Evolutionary conservation across 495 filamentous ascomycete species (phyloP).

Genomic region (Podospora comata): DNA sequence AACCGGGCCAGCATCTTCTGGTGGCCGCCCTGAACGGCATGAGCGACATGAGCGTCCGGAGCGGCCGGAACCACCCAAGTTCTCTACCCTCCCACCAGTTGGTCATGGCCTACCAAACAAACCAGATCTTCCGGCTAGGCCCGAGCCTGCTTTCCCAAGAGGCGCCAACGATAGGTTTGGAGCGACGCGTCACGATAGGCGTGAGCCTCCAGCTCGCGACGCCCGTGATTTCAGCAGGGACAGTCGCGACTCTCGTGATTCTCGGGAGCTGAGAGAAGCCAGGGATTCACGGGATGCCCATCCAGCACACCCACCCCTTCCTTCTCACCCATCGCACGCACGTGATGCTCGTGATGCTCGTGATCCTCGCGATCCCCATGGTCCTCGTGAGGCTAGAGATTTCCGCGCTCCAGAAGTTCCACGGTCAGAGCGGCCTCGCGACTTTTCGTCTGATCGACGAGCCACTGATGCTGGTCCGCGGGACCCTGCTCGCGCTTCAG

Average conservation of each 20-base stretch:
- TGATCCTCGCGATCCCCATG: neutral
- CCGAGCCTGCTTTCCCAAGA: conserved; percentile 41
- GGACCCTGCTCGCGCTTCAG: conserved; percentile 32
- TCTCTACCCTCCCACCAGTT: conserved; percentile 36
- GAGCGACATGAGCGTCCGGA: conserved; percentile 13
- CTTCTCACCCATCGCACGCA: neutral
- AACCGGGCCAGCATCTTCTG: conserved; percentile 14
- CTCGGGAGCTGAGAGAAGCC: conserved; percentile 31
- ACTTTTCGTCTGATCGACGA: conserved; percentile 30
- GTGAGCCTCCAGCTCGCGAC: conserved; percentile 27
- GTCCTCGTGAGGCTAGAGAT: conserved; percentile 38
- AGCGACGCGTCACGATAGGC: conserved; percentile 32
- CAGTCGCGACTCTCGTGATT: conserved; percentile 36
- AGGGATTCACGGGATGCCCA: conserved; percentile 23
- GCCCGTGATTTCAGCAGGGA: conserved; percentile 11
- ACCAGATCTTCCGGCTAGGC: conserved; percentile 43
- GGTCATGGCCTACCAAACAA: conserved; percentile 37
- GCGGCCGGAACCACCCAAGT: conserved; percentile 31
- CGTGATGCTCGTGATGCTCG: conserved; percentile 1
- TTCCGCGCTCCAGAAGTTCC: conserved; percentile 29
- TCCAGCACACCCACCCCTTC: conserved; percentile 1
- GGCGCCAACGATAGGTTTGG: conserved; percentile 30
- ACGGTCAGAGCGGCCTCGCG: conserved; percentile 32
- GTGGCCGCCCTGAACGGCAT: conserved; percentile 10
- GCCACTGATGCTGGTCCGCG: conserved; percentile 26